Conservation (phyloP, 306 rosid genomes). For the Castanea mollissima region DNA sequence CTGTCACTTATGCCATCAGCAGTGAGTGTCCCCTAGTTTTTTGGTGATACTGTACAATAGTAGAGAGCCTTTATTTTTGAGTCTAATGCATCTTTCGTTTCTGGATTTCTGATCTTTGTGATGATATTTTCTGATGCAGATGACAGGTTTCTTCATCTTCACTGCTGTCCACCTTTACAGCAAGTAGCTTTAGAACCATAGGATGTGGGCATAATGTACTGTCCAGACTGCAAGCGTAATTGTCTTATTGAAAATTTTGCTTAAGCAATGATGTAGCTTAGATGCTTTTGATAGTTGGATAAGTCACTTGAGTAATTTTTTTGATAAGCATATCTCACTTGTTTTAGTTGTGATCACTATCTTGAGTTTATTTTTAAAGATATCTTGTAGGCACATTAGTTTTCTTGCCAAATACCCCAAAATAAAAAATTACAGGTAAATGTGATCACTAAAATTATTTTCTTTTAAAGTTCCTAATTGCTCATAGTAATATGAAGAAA, state of each 20-base stretch:
- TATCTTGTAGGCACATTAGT: too few species aligned
- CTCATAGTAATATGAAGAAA: too few species aligned
- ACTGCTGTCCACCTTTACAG: slow-evolving; percentile 73
- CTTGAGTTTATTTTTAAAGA: too few species aligned
- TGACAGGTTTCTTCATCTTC: slow-evolving; percentile 87
- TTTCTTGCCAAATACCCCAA: too few species aligned
- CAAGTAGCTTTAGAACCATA: slow-evolving; percentile 55
- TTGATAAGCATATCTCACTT: neutral
- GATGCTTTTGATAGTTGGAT: slow-evolving; percentile 24
- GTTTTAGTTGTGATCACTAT: neutral
- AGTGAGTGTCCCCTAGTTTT: too few species aligned
- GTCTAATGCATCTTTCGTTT: neutral
- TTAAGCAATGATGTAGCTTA: slow-evolving; percentile 25
- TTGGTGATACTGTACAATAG: neutral
- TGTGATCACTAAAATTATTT: too few species aligned
- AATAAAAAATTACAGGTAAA: too few species aligned
- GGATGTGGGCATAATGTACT: slow-evolving; percentile 14
- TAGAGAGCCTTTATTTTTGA: neutral
- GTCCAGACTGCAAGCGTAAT: slow-evolving; percentile 19
- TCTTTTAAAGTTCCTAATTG: too few species aligned
- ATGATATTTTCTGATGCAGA: slow-evolving; percentile 57
- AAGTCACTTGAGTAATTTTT: neutral
- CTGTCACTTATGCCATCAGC: too few species aligned
- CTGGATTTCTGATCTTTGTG: slow-evolving; percentile 7
- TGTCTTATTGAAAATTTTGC: slow-evolving; percentile 50